phyloP scores from a whole-genome alignment of 805 yeast species.

The Saccharomycopsis microspora region DNA sequence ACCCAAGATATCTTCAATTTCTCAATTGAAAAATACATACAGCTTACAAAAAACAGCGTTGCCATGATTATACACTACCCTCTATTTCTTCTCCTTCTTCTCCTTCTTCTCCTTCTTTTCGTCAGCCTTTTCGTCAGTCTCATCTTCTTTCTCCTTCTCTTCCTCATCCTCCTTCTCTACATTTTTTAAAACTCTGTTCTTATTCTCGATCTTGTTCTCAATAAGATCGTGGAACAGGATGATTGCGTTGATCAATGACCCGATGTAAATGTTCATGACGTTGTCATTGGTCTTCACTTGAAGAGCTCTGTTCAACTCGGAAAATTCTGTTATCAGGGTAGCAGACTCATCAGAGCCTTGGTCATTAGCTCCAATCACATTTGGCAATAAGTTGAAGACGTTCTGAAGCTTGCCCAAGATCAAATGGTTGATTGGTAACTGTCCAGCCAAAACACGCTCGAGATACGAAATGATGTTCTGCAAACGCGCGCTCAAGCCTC shows the following conservation, averaged over 20 bases:
- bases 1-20: no score
- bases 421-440: slow-evolving; percentile 79
- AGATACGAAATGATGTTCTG: slow-evolving; percentile 69
- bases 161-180: slow-evolving; percentile 18
- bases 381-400: slow-evolving; percentile 87
- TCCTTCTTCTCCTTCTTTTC: not conserved
- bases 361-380: slow-evolving; percentile 31
- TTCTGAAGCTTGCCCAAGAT: slow-evolving; percentile 91
- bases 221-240: slow-evolving; percentile 94
- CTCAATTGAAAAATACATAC: no score
- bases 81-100: slow-evolving; percentile 17
- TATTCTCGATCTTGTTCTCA: slow-evolving; percentile 87
- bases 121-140: not conserved
- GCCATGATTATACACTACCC: no score
- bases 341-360: slow-evolving; percentile 13
- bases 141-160: slow-evolving; percentile 16
- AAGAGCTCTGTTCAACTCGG: slow-evolving; percentile 56
- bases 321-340: slow-evolving; percentile 12
- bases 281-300: slow-evolving; percentile 93
- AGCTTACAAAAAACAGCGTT: no score
- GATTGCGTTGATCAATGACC: slow-evolving; percentile 84
- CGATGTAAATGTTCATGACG: slow-evolving; percentile 84
- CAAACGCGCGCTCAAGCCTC: slow-evolving; percentile 74
- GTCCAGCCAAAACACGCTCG: slow-evolving; percentile 55
- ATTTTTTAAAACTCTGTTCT: slow-evolving; percentile 24